Base-by-base conservation (phyloP, 1,284 basidiomycete genomes). In the Leccinum griseonigrum region DNA sequence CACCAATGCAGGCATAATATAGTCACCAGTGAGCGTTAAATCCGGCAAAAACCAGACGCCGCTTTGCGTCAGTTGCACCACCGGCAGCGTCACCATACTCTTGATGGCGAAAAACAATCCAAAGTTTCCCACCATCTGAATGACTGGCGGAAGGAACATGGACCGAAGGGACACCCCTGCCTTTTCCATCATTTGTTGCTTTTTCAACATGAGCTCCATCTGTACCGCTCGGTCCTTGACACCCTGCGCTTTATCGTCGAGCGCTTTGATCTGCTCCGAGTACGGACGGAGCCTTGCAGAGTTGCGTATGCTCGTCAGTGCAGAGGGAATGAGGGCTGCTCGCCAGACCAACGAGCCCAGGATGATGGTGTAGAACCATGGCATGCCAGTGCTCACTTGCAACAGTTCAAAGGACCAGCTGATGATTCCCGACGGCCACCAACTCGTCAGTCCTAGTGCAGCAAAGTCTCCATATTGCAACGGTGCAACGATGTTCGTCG, bases 331-430 rank as follows among this genome's bases (percentile, higher is more conserved):
- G 53, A 95, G 80, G 36, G 83, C 66, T 5, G 86, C 62, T 40
- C 93, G 90, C 76, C 93, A 87, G 67, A 86, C 74, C 11, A 92
- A 67, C 22, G 91, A 89, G 54, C 90, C 85, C 6, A 81, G 77
- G 36, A 94, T 78, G 75, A 98, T 94, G 34, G 88, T 90, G 74
- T 85, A 88, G 81, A 94, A 93, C 93, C 94, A 95, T 2, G 93
- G 91, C 60, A 95, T 72, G 34, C 88, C 90, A 0, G 89, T 88
- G 50, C 82, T 77, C 59, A 91, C 86, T 66, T 95, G 87, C 55
- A 95, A 75, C 48, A 86, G 71, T 69, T 97, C 93, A 62, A 95
- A 80, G 9, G 80, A 85, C 84, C 85, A 92, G 68, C 79, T 77
- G 31, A 84, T 73, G 52, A 86, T 67, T 8, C 90, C 89, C 1